These are phyloP conservation scores for Sclerotinia spermophila DNA, from an alignment of 2,329 filamentous ascomycete species.

Conservation along the genomic window DNA sequence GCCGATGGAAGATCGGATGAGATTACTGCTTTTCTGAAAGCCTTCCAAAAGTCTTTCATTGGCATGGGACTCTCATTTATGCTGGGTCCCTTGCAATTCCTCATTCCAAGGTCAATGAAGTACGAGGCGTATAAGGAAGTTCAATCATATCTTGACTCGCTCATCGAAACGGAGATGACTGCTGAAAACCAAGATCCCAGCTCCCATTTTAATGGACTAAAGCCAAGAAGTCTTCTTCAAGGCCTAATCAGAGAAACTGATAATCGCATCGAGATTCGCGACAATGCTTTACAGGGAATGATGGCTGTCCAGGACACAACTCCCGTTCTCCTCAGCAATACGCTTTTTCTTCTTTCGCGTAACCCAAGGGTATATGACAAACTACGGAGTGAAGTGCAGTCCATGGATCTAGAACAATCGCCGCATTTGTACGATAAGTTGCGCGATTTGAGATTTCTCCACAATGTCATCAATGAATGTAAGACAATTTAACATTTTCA, in stretches of 20 bases:
- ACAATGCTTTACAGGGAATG: constrained; percentile 13
- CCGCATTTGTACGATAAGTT: not conserved
- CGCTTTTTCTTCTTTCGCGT: constrained; percentile 3
- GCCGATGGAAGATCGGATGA: too few species aligned
- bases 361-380: not conserved
- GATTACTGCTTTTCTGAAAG: not conserved
- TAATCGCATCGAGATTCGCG: constrained; percentile 4
- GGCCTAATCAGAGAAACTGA: constrained; percentile 1
- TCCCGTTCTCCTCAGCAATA: constrained; percentile 6
- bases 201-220: not conserved
- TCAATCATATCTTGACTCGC: constrained; percentile 2
- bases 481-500: not conserved
- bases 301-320: not conserved
- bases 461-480: constrained; percentile 1
- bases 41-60: not conserved
- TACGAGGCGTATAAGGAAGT: constrained; percentile 2
- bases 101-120: not conserved
- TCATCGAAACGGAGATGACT: not conserved
- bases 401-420: not conserved
- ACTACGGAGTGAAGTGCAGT: not conserved
- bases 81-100: constrained; percentile 5
- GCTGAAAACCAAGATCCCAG: not conserved
- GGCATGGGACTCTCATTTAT: constrained; percentile 14
- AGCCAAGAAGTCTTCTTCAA: not conserved
- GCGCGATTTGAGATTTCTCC: not conserved